Base-by-base conservation (phyloP, 2,329 filamentous ascomycete species). In the Allantophomopsis cytisporea region DNA sequence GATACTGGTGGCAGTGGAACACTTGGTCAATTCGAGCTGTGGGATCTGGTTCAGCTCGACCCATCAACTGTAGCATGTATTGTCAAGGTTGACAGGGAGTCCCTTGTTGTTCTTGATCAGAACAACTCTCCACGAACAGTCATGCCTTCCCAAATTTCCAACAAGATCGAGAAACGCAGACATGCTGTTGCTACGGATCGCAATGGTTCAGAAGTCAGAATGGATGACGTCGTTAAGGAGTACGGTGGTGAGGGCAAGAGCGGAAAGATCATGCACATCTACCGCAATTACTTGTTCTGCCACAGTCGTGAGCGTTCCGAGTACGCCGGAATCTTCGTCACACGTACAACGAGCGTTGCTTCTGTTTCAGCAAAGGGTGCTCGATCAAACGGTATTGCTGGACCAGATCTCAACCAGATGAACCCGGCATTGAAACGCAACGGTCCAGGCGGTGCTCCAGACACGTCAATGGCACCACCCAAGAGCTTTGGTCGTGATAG, bases 281-380 rank as follows among this genome's bases (percentile, higher is more conserved):
- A 96, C 59, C 80, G 91, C 38, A 86, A 85, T n/a, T 94, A 79
- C 55, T 73, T 95, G 14, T 98, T 94, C 64, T 66, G 93, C 40
- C 84, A 93, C 54, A 94, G 84, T 55, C 80, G 88, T 45, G 74
- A 83, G 35, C 79, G 80, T 39, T 82, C 78, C 34, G 87, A 96
- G 55, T 94, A 95, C 54, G 80, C 85, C 1, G 80, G 91, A 46
- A 80, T 96, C 8, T 94, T 93, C 50, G 89, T 96, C 28, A 81
- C 83, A 13, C 79, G 88, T 45, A 82, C 85, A 34, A 80, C 73
- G 51, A 93, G 87, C 54, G 83, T 98, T 43, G 80, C 81, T 38
- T 94, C 88, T 1, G 77, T 95, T 30, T 87, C 88, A n/a, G 88
- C 89, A 32, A 95, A 95, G 64, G 89, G 88, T 49, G 88, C 87